Evolutionary conservation across 2,329 filamentous ascomycete genomes (phyloP).

Genomic region (Curvularia hawaiiensis): DNA sequence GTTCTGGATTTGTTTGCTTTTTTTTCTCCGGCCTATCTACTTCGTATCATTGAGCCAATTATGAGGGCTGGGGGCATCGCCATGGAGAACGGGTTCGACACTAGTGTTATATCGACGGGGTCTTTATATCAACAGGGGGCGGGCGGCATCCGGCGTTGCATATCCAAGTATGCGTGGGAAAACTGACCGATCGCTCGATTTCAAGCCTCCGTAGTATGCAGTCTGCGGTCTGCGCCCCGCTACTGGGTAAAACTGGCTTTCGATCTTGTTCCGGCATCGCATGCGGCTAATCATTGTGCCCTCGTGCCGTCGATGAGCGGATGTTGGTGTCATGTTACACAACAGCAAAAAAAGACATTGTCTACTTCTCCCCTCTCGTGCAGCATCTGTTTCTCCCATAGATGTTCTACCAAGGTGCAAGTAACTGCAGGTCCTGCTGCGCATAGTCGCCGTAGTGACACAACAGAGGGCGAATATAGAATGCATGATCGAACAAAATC

Average conservation of each 20-base stretch:
- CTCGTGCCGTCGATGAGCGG: neutral
- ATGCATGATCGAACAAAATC: slow-evolving; percentile 12
- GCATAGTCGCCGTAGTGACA: slow-evolving; percentile 6
- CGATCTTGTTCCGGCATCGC: neutral
- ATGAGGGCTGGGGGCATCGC: neutral
- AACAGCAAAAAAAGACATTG: neutral
- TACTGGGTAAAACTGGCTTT: slow-evolving; percentile 5
- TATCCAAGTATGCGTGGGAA: slow-evolving; percentile 4
- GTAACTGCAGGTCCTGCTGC: neutral
- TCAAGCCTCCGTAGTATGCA: neutral
- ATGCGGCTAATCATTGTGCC: neutral
- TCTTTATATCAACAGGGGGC: neutral
- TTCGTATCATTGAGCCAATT: slow-evolving; percentile 4
- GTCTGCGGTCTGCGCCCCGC: neutral
- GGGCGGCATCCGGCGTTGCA: slow-evolving; percentile 1
- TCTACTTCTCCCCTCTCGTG: neutral
- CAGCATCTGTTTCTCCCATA: neutral
- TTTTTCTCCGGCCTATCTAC: neutral
- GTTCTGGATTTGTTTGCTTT: neutral
- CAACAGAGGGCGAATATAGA: slow-evolving; percentile 1
- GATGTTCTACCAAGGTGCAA: neutral
- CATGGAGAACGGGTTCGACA: neutral
- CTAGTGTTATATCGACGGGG: slow-evolving; percentile 5
- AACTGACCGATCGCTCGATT: neutral
- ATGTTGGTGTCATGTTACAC: slow-evolving; percentile 3